phyloP scores from a whole-genome alignment of 176 grass and related monocot genomes.

The Cenchrus fungigraminus region DNA sequence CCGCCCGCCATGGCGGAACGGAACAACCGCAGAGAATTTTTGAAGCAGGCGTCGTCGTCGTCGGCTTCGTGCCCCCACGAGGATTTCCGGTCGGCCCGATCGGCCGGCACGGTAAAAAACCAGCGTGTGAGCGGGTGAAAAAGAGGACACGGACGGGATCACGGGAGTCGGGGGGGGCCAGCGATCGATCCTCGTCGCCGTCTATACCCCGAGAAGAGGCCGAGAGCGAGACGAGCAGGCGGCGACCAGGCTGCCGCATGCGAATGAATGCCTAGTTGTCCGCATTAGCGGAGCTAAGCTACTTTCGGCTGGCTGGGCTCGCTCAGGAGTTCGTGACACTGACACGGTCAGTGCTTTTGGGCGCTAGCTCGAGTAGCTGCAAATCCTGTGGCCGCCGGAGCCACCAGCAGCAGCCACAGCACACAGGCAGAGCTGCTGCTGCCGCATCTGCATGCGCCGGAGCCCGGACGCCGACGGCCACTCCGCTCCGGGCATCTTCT shows the following conservation, averaged over 20 bases:
- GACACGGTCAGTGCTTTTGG: conserved; percentile 46
- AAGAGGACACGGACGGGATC: neutral
- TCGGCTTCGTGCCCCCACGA: neutral
- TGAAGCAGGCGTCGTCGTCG: neutral
- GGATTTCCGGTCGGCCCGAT: neutral
- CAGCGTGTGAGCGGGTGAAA: neutral
- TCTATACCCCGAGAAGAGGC: neutral
- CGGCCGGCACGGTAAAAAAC: conserved; percentile 20
- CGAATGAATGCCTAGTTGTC: conserved; percentile 40
- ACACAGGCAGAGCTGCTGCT: neutral
- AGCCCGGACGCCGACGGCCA: neutral
- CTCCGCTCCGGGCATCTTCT: conserved; percentile 2
- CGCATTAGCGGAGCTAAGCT: conserved; percentile 33
- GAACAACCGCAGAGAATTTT: neutral
- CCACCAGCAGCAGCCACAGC: neutral
- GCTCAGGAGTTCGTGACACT: conserved; percentile 48
- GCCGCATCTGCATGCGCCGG: neutral
- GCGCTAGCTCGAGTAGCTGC: conserved; percentile 13
- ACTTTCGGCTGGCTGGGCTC: neutral
- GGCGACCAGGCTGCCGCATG: conserved; percentile 12
- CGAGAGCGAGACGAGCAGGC: neutral
- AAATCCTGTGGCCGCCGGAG: conserved; percentile 1
- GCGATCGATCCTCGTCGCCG: neutral
- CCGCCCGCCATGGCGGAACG: neutral
- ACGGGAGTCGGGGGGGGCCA: neutral